Evolutionary conservation across 192 early-diverging fungal genomes (phyloP).

Genomic region (Neocallimastix lanati): DNA sequence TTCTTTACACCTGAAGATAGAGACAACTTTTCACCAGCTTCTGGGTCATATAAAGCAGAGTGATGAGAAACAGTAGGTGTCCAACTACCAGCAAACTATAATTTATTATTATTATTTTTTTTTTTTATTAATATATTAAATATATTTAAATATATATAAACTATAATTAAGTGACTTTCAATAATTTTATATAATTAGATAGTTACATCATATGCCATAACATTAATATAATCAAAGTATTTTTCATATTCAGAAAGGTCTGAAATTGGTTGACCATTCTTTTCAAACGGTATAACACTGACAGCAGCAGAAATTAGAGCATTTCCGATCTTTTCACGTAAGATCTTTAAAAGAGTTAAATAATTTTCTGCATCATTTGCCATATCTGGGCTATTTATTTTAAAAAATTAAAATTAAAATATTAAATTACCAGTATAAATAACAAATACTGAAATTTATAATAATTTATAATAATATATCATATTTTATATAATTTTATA

Average conservation of each 20-base stretch:
- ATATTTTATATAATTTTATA: too few relatives aligned
- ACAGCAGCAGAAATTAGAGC: slow-evolving; percentile 39
- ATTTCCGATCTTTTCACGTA: slow-evolving; percentile 22
- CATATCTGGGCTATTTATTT: slow-evolving; percentile 24
- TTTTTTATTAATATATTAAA: too few relatives aligned
- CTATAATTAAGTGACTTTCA: too few relatives aligned
- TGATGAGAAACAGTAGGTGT: not conserved
- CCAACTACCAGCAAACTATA: not conserved
- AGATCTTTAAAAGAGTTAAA: slow-evolving; percentile 28
- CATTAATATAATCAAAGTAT: slow-evolving; percentile 39
- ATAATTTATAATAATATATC: too few relatives aligned
- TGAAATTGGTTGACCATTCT: slow-evolving; percentile 17
- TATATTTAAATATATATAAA: too few relatives aligned
- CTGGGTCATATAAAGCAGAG: not conserved
- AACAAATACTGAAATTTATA: too few relatives aligned
- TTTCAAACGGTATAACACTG: slow-evolving; percentile 38
- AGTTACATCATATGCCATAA: slow-evolving; percentile 55
- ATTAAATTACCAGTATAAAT: too few relatives aligned
- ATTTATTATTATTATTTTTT: not conserved
- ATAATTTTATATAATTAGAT: too few relatives aligned
- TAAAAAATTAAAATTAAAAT: too few relatives aligned
- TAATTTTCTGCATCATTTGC: slow-evolving; percentile 44
- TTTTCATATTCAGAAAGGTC: slow-evolving; percentile 37
- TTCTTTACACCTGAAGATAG: not conserved
- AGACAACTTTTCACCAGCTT: not conserved